Evolutionary conservation across 1,139 yeast genomes (phyloP).

Genomic region (Candida pseudoviswanathii): DNA sequence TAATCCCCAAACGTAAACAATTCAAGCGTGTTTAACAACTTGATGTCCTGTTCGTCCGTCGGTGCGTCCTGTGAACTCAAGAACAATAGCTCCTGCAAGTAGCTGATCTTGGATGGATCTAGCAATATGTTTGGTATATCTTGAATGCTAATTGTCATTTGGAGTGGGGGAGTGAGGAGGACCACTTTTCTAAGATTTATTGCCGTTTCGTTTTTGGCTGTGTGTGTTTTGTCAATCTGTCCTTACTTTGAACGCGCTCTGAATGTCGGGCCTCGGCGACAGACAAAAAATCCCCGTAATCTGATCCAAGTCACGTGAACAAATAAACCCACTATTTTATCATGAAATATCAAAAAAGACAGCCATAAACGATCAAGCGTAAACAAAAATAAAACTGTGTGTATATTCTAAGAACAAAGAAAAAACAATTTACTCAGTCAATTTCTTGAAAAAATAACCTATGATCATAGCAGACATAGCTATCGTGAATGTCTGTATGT

Average conservation of each 20-base stretch:
- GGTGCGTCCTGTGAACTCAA: background rate
- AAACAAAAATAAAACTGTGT: background rate
- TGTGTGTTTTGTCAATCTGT: background rate
- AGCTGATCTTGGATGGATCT: conserved; percentile 9
- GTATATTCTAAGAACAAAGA: background rate
- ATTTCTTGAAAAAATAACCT: conserved; percentile 14
- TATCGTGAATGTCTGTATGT: conserved; percentile 13
- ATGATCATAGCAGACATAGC: conserved; percentile 17
- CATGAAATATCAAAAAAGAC: background rate
- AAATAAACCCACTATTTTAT: background rate
- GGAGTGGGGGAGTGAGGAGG: background rate
- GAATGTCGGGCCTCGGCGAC: too few species aligned
- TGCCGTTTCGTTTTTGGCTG: background rate
- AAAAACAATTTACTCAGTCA: background rate
- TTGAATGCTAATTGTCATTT: conserved; percentile 1
- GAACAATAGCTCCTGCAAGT: conserved; percentile 12
- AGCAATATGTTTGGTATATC: conserved; percentile 7
- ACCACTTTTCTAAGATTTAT: too few species aligned
- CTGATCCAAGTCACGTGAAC: background rate
- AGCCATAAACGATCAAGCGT: background rate
- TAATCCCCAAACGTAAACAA: conserved; percentile 42
- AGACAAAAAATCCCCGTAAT: background rate
- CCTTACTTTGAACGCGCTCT: background rate
- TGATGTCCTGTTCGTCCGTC: conserved; percentile 6
- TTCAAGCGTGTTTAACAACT: conserved; percentile 29